These are phyloP conservation scores for Odonthalia washingtoniensis DNA, from an alignment of 31 red algal species.

Conservation along the genomic window DNA sequence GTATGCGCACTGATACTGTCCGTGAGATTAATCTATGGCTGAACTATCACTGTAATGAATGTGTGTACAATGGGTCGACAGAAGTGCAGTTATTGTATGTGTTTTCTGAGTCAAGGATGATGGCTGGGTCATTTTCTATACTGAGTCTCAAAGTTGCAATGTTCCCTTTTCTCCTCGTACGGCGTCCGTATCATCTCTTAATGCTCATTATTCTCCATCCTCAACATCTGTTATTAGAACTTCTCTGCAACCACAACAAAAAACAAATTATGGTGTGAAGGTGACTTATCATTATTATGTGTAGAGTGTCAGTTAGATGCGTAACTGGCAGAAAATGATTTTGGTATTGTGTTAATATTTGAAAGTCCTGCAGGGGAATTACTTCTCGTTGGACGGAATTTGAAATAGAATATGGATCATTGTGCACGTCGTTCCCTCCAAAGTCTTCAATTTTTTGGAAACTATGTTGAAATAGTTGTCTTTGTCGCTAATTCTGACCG, in stretches of 20 bases:
- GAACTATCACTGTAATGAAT: constrained; percentile 55
- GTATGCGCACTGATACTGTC: constrained; percentile 60
- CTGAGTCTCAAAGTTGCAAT: constrained; percentile 72
- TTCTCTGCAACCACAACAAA: constrained; percentile 6
- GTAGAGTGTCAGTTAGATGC: no score
- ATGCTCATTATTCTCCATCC: no score
- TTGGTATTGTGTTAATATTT: constrained; percentile 66
- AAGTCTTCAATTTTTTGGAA: constrained; percentile 60
- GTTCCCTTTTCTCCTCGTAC: constrained; percentile 32
- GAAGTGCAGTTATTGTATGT: constrained; percentile 60
- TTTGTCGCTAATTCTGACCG: no score
- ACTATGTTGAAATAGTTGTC: constrained; percentile 49
- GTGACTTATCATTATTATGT: no score
- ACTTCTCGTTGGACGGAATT: constrained; percentile 67
- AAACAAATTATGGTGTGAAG: not conserved
- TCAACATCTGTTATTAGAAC: constrained; percentile 45
- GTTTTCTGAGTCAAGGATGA: constrained; percentile 64
- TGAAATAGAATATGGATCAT: no score
- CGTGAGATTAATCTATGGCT: constrained; percentile 53
- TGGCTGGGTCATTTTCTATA: constrained; percentile 66
- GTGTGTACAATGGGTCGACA: constrained; percentile 54
- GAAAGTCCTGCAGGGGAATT: constrained; percentile 53
- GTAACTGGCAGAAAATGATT: no score
- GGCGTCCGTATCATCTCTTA: no score
- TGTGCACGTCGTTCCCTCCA: constrained; percentile 13